Evolutionary conservation across 345 rosid genomes (phyloP), one percentile per base, ranked within the genome.

Genomic region (Passiflora organensis): DNA sequence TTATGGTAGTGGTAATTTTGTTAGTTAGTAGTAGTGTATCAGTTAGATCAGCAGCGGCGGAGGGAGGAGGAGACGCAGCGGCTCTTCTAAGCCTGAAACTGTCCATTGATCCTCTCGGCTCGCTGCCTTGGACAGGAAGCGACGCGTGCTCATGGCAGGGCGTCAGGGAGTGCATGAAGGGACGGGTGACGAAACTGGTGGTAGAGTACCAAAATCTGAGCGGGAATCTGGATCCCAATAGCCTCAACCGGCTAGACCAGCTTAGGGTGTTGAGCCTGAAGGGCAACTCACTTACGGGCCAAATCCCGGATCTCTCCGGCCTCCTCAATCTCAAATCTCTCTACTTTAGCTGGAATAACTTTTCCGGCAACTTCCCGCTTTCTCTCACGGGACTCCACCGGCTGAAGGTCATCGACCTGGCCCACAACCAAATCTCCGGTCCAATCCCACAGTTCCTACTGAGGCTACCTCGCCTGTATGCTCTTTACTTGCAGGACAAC

Each of bases 221-320:
- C 0, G 96, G 99, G 4, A 58, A 74, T 53, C 71, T 89, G 5
- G 79, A 84, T 32, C 68, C 50, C 20, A 67, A 63, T 59, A 68
- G 45, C 62, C 32, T 93, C 52, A 84, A 83, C 53, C 86, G 67
- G 32, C 60, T 93, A 45, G 94, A 89, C 57, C 96, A 89, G 55
- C 84, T 93, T 13, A 80, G 99, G 4, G 99, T 93, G 11, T 58
- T 93, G 51, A 93, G 99, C 57, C 82, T 93, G 76, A 93, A 93
- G 59, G 76, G 84, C 1, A 93, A 93, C 71, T 81, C 87, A 6
- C 62, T 93, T 66, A 77, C 94, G 4, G 99, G 99, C 18, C 67
- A 69, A 58, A 72, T 86, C 58, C 96, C 96, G 6, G 57, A 65
- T 46, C 72, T 93, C 43, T 83, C 86, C 2, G 81, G 80, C 41